Conservation (phyloP, 2,329 filamentous ascomycete genomes). For the Monosporascus sp. region DNA sequence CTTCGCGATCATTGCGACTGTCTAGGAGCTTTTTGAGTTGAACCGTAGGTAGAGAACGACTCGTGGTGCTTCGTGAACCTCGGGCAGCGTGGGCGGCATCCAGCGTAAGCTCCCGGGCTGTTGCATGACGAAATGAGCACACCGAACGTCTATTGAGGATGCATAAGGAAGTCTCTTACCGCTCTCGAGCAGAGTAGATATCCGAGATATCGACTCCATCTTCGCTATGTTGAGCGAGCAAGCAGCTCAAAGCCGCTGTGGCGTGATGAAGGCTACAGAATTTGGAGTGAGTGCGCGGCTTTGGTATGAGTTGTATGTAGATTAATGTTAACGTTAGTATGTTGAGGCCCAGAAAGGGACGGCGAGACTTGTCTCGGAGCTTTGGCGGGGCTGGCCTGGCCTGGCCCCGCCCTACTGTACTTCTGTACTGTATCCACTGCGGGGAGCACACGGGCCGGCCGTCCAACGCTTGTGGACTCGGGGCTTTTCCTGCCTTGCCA, state of each 20-base stretch:
- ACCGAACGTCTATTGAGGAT: constrained; percentile 2
- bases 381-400: constrained; percentile 2
- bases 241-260: constrained; percentile 22
- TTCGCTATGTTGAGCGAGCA: constrained; percentile 10
- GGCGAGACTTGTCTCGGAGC: background rate
- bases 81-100: constrained; percentile 91
- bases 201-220: constrained; percentile 96
- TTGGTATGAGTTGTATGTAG: too few relatives aligned
- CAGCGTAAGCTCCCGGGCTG: constrained; percentile 88
- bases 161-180: constrained; percentile 49
- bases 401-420: too few relatives aligned
- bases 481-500: too few relatives aligned
- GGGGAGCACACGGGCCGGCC: too few relatives aligned
- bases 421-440: too few relatives aligned
- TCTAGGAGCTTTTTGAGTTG: constrained; percentile 95
- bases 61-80: constrained; percentile 51
- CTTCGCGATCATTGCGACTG: constrained; percentile 86
- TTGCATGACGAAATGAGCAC: constrained; percentile 8
- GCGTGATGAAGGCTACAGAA: constrained; percentile 1
- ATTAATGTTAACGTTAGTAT: too few relatives aligned
- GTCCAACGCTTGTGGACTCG: too few relatives aligned
- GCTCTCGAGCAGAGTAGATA: constrained; percentile 91
- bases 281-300: constrained; percentile 3
- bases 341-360: too few relatives aligned
- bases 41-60: constrained; percentile 64